These are phyloP conservation scores for Yamadazyma siamensis DNA, from an alignment of 1,139 yeast species.

Conservation along the genomic window DNA sequence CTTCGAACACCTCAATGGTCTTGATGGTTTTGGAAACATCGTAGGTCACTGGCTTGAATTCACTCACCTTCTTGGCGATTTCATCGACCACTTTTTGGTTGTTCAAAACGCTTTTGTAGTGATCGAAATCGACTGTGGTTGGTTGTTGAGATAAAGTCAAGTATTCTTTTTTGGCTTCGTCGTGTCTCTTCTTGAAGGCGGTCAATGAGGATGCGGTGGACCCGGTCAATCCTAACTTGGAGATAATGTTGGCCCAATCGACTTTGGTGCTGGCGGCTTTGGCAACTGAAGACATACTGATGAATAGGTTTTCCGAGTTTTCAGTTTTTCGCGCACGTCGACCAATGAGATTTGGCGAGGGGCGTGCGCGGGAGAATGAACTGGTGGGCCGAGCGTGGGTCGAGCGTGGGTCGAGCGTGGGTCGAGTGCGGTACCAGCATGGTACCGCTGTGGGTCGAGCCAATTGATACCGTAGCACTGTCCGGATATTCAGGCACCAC, in stretches of 20 bases:
- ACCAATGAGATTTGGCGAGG: slow-evolving; percentile 5
- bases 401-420: not conserved
- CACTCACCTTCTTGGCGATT: slow-evolving; percentile 70
- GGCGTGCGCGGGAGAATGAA: not conserved
- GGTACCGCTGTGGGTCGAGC: not conserved
- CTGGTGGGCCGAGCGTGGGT: slow-evolving; percentile 1
- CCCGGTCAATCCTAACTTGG: slow-evolving; percentile 90
- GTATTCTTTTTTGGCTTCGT: slow-evolving; percentile 88
- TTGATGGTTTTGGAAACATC: slow-evolving; percentile 88
- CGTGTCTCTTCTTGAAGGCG: slow-evolving; percentile 96
- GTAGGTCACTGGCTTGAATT: slow-evolving; percentile 79
- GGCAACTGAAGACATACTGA: slow-evolving; percentile 43
- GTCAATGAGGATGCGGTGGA: slow-evolving; percentile 84
- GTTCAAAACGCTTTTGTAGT: slow-evolving; percentile 77
- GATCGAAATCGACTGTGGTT: slow-evolving; percentile 73
- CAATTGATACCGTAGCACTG: too few relatives aligned
- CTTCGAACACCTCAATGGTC: slow-evolving; percentile 90
- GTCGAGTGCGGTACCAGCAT: not conserved
- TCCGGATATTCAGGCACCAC: too few relatives aligned
- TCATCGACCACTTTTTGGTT: slow-evolving; percentile 79
- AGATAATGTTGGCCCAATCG: slow-evolving; percentile 91
- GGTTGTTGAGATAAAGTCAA: slow-evolving; percentile 68
- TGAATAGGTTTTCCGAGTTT: slow-evolving; percentile 1
- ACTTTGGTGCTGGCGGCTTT: slow-evolving; percentile 81
- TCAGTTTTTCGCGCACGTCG: slow-evolving; percentile 3